Evolutionary conservation across 306 rosid genomes (phyloP).

Genomic region (Datisca glomerata): DNA sequence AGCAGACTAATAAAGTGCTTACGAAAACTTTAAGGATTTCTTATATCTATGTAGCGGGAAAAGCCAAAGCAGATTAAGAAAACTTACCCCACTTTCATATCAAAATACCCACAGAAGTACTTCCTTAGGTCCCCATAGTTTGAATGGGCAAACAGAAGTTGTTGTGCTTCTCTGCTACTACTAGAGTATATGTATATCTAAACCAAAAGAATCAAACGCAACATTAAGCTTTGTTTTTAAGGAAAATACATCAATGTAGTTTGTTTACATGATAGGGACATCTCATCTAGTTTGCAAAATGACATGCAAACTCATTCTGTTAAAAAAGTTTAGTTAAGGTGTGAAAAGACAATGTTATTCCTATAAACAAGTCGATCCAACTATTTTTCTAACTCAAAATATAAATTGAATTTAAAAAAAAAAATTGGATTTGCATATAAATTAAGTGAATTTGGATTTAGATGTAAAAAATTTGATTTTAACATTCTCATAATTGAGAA

Average conservation of each 20-base stretch:
- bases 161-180: conserved; percentile 94
- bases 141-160: conserved; percentile 78
- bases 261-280: background rate
- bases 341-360: too few relatives aligned
- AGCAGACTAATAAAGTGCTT: background rate
- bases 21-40: background rate
- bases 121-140: conserved; percentile 78
- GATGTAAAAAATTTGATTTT: too few relatives aligned
- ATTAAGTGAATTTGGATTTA: too few relatives aligned
- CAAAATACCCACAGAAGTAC: conserved; percentile 81
- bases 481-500: too few relatives aligned
- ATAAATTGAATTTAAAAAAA: too few relatives aligned
- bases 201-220: background rate
- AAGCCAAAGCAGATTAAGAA: background rate
- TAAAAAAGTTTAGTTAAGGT: too few relatives aligned
- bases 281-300: background rate
- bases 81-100: conserved; percentile 79
- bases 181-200: conserved; percentile 95
- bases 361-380: too few relatives aligned
- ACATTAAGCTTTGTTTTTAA: background rate
- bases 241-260: background rate
- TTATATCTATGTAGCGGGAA: background rate
- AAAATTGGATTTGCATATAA: too few relatives aligned
- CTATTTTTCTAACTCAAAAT: too few relatives aligned
- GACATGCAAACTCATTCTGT: background rate